Evolutionary conservation across 1,284 basidiomycete species (phyloP), one percentile per base, ranked within the genome.

Genomic region (Ustilago xerochloae): DNA sequence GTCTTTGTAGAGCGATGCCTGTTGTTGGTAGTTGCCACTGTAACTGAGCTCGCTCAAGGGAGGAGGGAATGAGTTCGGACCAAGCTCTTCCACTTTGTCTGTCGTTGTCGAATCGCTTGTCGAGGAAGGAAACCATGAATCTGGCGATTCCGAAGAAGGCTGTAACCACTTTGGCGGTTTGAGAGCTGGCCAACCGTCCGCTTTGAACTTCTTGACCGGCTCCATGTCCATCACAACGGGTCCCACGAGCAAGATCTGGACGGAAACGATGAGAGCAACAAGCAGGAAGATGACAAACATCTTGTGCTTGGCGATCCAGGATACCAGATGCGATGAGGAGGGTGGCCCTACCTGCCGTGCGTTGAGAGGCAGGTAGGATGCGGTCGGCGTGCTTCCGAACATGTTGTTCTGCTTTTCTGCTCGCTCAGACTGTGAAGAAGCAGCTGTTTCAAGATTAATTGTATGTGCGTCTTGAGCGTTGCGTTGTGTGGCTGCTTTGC

Each of bases 251-350:
- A 65, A 41, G 20, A 75, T 30, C 54, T 75, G 72, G 13, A 59
- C 63, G 4, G 66, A 66, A 10, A 63, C 66, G 18, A 70, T 57
- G 48, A 58, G 32, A 6, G 72, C 66, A 8, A 75, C 66, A 13
- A 70, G 50, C n/a, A 65, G 52, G 28, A 75, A 62, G 43, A 59
- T 48, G 53, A 63, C 60, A 30, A 70, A 63, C 29, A 33, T 52
- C 57, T 75, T 75, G 72, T 75, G 72, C 38, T 70, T 75, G 9
- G 66, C 66, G 24, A 69, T 59, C 72, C 72, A 75, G 22, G 66
- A 70, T 47, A 65, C 43, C 15, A 75, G 33, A 24, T 59, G 30
- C 51, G 71, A 73, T 3, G 70, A 53, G 36, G 60, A 49, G n/a
- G 60, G 45, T 26, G 56, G 57, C 10, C 49, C 61, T 22, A 48